These are phyloP conservation scores for Lasiodiplodia sp. DNA, from an alignment of 2,329 filamentous ascomycete species.

Conservation along the genomic window DNA sequence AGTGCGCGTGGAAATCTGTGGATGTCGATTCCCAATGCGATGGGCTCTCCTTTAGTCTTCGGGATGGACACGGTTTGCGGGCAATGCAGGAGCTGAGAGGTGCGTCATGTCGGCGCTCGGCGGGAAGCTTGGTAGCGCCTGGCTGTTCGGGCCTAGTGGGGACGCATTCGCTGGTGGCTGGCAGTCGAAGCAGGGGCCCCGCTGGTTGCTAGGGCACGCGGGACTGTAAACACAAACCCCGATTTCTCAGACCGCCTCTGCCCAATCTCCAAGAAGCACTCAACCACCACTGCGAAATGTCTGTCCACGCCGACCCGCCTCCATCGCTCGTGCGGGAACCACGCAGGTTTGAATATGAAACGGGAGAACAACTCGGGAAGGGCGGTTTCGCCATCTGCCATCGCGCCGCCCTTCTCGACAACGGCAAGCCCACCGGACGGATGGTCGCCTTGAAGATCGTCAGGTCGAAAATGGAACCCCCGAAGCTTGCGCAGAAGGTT, in stretches of 20 bases:
- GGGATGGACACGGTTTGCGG: background rate
- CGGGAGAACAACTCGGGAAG: slow-evolving; percentile 77
- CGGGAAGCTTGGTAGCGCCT: slow-evolving; percentile 22
- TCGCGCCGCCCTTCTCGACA: slow-evolving; percentile 69
- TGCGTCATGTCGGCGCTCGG: slow-evolving; percentile 24
- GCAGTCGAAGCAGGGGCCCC: slow-evolving; percentile 1
- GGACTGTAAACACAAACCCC: slow-evolving; percentile 13
- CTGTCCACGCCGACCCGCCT: slow-evolving; percentile 59
- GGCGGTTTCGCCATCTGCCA: slow-evolving; percentile 86
- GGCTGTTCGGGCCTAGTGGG: slow-evolving; percentile 23
- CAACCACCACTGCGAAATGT: slow-evolving; percentile 36
- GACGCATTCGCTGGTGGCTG: background rate
- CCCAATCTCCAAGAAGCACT: slow-evolving; percentile 3
- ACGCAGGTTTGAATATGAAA: slow-evolving; percentile 74
- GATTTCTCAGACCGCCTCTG: slow-evolving; percentile 22
- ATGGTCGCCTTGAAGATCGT: slow-evolving; percentile 83
- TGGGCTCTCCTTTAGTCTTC: background rate
- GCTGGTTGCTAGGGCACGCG: slow-evolving; percentile 17
- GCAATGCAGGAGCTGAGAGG: slow-evolving; percentile 12
- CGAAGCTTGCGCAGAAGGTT: slow-evolving; percentile 86
- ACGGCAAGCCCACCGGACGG: slow-evolving; percentile 65
- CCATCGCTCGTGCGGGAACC: slow-evolving; percentile 70
- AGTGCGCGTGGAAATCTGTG: background rate
- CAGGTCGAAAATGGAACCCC: slow-evolving; percentile 77
- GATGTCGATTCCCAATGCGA: background rate